Base-by-base conservation (phyloP, 208 protist genomes). In the Novymonas esmeraldas region DNA sequence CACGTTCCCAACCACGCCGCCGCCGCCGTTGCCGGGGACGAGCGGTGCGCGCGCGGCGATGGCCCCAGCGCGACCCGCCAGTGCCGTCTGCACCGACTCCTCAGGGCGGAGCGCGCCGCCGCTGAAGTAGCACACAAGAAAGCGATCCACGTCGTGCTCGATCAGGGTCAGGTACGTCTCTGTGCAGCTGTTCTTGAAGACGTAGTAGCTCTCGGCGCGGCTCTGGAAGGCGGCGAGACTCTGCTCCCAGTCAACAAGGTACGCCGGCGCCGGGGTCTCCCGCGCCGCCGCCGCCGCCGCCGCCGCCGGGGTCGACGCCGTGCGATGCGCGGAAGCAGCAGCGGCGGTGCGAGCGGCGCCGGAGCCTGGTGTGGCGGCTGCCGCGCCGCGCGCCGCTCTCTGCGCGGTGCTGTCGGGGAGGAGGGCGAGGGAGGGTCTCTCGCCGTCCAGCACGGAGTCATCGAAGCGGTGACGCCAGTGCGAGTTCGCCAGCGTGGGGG, bases 111-210 rank as follows among this genome's bases (percentile, higher is more conserved):
- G 64, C 3, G 22, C 38, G 46, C 59, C 72, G 29, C 52, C 61
- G 63, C 42, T 74, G 72, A 83, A 85, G 60, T 81, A 62, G 33
- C 57, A 59, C 9, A 62, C 62, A 13, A 93, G 69, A 49, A 89
- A 93, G 38, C 61, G 69, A 39, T 93, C 87, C 16, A 93, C 87
- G 46, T 70, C 62, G 14, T 64, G 70, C 57, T 93, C 87, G 49
- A 93, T 71, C 26, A 73, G 69, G 16, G 71, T 78, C 34, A 93
- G 67, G 58, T 93, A 93, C 24, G 54, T 61, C 56, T 93, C 81
- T 0, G 82, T 90, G 60, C 61, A 85, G 3, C 38, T 18, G 18
- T 79, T 63, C 52, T 93, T 93, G 51, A 73, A 64, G 26, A 26
- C 34, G 20, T 72, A 48, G 66, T 93, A 93, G 48, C 70, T 73